These are phyloP conservation scores for Papilionanthe hybrid DNA, from an alignment of 116 monocot genomes.

Conservation along the genomic window DNA sequence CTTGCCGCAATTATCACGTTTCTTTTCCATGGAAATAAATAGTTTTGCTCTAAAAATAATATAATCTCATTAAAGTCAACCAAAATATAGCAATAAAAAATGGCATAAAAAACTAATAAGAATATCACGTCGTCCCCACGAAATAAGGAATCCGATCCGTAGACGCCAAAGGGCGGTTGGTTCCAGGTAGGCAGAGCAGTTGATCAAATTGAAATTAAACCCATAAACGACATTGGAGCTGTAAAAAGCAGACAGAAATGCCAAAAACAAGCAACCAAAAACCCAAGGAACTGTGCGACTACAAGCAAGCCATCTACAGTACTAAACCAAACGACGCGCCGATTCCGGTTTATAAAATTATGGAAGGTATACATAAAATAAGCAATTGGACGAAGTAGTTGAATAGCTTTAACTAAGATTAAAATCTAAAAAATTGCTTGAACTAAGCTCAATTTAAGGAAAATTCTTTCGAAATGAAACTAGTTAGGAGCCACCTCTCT, in stretches of 20 bases:
- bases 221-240: no score
- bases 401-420: not conserved
- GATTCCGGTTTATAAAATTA: no score
- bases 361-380: no score
- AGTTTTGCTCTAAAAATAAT: not conserved
- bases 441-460: not conserved
- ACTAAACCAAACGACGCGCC: not conserved
- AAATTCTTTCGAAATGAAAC: not conserved
- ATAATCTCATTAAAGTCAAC: not conserved
- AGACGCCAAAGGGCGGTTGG: conserved; percentile 9
- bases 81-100: not conserved
- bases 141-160: not conserved
- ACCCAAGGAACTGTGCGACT: no score
- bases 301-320: not conserved
- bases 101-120: not conserved
- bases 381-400: not conserved
- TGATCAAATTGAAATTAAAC: conserved; percentile 14
- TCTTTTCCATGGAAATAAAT: not conserved
- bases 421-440: not conserved
- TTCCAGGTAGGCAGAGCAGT: conserved; percentile 22
- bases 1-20: not conserved
- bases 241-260: no score
- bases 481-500: not conserved
- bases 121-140: not conserved
- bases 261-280: no score